phyloP scores from a whole-genome alignment of 805 yeast species.

The Cyberlindnera mycetangii region DNA sequence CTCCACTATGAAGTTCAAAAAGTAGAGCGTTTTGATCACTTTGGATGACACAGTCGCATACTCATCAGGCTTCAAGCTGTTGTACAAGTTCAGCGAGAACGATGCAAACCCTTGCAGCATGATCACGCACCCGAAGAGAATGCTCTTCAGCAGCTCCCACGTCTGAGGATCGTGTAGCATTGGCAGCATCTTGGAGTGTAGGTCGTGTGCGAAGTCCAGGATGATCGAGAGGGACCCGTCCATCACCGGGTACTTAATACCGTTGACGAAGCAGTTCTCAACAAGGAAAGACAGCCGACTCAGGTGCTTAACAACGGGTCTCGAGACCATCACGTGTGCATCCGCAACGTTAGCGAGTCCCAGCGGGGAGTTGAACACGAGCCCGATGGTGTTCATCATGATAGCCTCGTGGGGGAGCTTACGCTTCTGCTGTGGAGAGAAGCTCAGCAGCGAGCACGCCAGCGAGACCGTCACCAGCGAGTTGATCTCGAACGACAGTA shows the following conservation, averaged over 20 bases:
- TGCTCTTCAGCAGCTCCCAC: conserved; percentile 39
- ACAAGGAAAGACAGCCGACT: conserved; percentile 46
- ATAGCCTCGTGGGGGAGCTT: conserved; percentile 23
- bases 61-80: conserved; percentile 15
- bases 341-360: conserved; percentile 15
- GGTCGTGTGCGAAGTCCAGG: conserved; percentile 11
- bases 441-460: conserved; percentile 23
- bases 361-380: conserved; percentile 23
- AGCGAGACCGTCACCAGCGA: conserved; percentile 14
- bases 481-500: conserved; percentile 25
- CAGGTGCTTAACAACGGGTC: conserved; percentile 47
- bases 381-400: conserved; percentile 15
- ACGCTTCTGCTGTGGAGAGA: conserved; percentile 15
- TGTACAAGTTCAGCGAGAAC: conserved; percentile 32
- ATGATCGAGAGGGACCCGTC: conserved; percentile 17
- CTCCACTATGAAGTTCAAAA: conserved; percentile 45
- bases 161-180: conserved; percentile 14
- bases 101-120: conserved; percentile 49
- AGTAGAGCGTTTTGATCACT: conserved; percentile 40
- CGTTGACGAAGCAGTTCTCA: conserved; percentile 34
- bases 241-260: conserved; percentile 17
- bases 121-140: conserved; percentile 46
- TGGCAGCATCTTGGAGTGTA: conserved; percentile 9
- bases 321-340: conserved; percentile 2
- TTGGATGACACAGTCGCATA: conserved; percentile 27